Evolutionary conservation across 345 rosid genomes (phyloP).

Genomic region (Leavenworthia alabamica): DNA sequence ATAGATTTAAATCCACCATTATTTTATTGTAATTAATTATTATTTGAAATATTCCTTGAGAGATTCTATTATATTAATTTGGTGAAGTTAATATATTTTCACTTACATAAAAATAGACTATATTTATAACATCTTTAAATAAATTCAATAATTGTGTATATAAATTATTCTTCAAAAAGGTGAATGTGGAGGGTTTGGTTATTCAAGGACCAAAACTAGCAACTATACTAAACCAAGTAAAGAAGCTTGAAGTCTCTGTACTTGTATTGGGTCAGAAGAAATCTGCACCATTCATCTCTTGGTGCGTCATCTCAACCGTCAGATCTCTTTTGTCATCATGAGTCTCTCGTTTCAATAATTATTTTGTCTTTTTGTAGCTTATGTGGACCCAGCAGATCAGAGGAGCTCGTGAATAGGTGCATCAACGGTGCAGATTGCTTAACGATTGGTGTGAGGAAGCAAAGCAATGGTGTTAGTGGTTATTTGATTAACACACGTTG

Average conservation of each 20-base stretch:
- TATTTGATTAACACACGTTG: constrained; percentile 84
- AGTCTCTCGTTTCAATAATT: constrained; percentile 16
- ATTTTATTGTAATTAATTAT: not conserved
- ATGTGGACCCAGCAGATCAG: constrained; percentile 60
- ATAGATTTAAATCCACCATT: too few relatives aligned
- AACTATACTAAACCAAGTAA: constrained; percentile 87
- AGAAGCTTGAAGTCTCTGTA: constrained; percentile 82
- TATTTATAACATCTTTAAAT: not conserved
- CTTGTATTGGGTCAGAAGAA: constrained; percentile 84
- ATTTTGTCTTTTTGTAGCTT: constrained; percentile 40
- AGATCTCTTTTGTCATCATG: constrained; percentile 23
- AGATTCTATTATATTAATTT: not conserved
- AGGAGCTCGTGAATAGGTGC: constrained; percentile 76
- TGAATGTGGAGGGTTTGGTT: constrained; percentile 83
- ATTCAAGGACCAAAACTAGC: constrained; percentile 80
- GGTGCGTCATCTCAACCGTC: constrained; percentile 41
- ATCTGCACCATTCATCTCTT: constrained; percentile 50
- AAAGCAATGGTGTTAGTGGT: constrained; percentile 74
- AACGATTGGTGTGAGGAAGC: constrained; percentile 87
- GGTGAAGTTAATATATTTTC: not conserved
- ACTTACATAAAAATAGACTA: too few relatives aligned
- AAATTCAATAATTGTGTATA: not conserved
- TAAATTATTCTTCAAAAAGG: constrained; percentile 39
- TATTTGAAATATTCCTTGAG: not conserved
- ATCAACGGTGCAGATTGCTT: constrained; percentile 72